Base-by-base conservation (phyloP, 768 basidiomycete genomes). In the Rhizopogon vulgaris region DNA sequence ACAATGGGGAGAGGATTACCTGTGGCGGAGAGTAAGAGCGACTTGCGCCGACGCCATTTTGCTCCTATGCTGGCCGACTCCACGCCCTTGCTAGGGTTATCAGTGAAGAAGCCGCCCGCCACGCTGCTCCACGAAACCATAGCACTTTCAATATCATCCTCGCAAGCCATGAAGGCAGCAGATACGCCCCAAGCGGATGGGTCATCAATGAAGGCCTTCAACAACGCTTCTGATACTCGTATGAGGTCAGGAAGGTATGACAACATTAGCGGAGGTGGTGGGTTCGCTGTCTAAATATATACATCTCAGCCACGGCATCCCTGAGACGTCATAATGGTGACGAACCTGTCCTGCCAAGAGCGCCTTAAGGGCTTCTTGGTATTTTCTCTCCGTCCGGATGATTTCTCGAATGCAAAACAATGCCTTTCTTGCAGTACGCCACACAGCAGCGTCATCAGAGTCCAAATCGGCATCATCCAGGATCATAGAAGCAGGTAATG, bases 101-200 rank as follows among this genome's bases (percentile, higher is more conserved):
- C 57, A 14, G 60, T 57, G 49, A 79, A 79, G 58, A 78, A 76
- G 1, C 59, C 54, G 37, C 64, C 64, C 5, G 45, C 64, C 0
- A 66, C 60, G 28, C 58, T 27, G 55, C 64, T 60, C 80, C 83
- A 87, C 1, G 73, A 70, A 42, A 83, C 74, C 54, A 85, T 78
- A 1, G 82, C 77, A 11, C 63, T 61, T 56, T 83, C 79, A 18
- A 86, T 62, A n/a, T 71, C 69, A 25, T 77, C 73, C 58, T 82
- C 76, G 43, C 69, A 71, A 0, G 73, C 66, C 24, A 85, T 67
- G 56, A 87, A 83, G 6, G 85, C 79, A 5, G 74, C 71, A 10
- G 82, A 78, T 28, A 86, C 78, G 8, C 85, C 85, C 71, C 75
- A 78, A 3, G 80, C 81, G 40, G 82, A 84, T 12, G 84, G 85